phyloP scores from a whole-genome alignment of 2,329 filamentous ascomycete species.

The Amauroascus niger region DNA sequence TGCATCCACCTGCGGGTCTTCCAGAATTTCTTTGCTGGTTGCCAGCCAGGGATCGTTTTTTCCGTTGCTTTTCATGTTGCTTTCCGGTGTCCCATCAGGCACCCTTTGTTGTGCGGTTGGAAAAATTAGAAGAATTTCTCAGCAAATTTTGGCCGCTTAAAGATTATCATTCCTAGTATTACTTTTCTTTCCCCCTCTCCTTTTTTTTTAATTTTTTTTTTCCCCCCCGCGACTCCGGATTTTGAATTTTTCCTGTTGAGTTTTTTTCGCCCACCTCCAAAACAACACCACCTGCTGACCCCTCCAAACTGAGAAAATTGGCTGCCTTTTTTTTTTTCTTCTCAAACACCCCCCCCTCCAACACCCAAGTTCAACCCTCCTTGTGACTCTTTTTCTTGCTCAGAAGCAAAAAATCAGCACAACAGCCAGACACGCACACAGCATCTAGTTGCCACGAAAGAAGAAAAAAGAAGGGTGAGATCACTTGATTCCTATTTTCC shows the following conservation, averaged over 20 bases:
- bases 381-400: conserved; percentile 1
- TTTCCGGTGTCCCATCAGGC: not conserved
- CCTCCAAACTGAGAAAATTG: conserved; percentile 1
- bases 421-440: not conserved
- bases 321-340: not conserved
- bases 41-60: conserved; percentile 2
- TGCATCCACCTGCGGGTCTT: conserved; percentile 6
- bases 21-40: conserved; percentile 3
- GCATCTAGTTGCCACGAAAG: not conserved
- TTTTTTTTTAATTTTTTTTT: conserved; percentile 24
- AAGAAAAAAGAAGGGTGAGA: too few relatives aligned
- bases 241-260: conserved; percentile 27
- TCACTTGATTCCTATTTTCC: conserved; percentile 7
- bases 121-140: not conserved
- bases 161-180: not conserved
- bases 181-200: not conserved
- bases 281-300: conserved; percentile 7
- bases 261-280: too few relatives aligned
- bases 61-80: conserved; percentile 6
- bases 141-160: conserved; percentile 1
- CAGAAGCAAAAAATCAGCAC: not conserved
- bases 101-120: conserved; percentile 2
- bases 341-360: too few relatives aligned
- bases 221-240: too few relatives aligned
- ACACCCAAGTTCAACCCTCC: not conserved